Evolutionary conservation across 116 monocot species (phyloP).

Genomic region (Iris pallida): DNA sequence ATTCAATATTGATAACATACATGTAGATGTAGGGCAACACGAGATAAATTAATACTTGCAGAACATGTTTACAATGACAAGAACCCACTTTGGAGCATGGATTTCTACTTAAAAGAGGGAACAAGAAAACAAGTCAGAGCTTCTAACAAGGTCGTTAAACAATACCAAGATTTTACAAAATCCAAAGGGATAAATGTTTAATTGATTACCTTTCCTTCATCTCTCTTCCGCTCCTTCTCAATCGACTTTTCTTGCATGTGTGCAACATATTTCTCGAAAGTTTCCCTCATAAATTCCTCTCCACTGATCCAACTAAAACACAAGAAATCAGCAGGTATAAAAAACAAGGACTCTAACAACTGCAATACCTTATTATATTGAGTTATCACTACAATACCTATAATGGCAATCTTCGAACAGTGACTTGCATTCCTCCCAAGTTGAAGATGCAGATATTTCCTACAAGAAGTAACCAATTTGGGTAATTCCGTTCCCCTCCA

Average conservation of each 20-base stretch:
- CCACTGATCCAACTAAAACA: conserved; percentile 58
- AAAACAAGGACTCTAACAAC: background rate
- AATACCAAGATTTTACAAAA: no score
- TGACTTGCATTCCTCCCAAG: conserved; percentile 78
- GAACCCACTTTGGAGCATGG: no score
- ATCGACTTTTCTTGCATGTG: conserved; percentile 76
- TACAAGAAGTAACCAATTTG: conserved; percentile 10
- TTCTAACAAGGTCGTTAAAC: no score
- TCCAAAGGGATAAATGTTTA: no score
- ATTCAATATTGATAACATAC: no score
- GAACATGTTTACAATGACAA: no score
- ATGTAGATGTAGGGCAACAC: no score
- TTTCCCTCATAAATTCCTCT: conserved; percentile 62
- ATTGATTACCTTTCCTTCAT: conserved; percentile 79
- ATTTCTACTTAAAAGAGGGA: no score
- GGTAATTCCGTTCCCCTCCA: background rate
- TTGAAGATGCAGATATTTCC: conserved; percentile 83
- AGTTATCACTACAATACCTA: conserved; percentile 35
- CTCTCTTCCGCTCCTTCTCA: conserved; percentile 91
- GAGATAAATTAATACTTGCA: no score
- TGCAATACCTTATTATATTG: background rate
- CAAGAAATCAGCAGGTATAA: background rate
- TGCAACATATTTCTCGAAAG: conserved; percentile 78
- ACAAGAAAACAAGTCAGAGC: no score
- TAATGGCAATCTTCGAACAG: conserved; percentile 76